These are phyloP conservation scores for Ophiosphaerella herpotricha DNA, from an alignment of 2,329 filamentous ascomycete species.

Conservation along the genomic window DNA sequence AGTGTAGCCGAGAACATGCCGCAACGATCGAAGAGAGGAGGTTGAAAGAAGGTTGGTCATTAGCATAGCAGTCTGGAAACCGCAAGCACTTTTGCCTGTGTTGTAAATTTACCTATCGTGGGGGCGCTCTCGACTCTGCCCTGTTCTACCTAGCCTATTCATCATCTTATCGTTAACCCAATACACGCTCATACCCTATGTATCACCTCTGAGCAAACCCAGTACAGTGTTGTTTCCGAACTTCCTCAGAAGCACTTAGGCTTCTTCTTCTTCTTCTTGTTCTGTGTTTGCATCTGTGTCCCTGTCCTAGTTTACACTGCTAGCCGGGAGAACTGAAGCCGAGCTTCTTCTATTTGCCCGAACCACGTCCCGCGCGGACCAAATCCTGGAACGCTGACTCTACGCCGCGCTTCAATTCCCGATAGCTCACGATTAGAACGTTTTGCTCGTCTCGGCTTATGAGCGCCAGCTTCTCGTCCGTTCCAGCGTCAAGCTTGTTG, in stretches of 20 bases:
- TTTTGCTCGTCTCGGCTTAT: conserved; percentile 90
- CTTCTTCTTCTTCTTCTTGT: too few relatives aligned
- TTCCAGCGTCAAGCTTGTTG: conserved; percentile 90
- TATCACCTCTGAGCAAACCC: background rate
- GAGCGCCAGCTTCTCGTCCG: conserved; percentile 82
- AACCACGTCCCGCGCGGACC: conserved; percentile 37
- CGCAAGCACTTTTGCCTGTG: conserved; percentile 1
- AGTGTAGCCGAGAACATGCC: conserved; percentile 2
- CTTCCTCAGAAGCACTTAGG: background rate
- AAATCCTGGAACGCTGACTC: conserved; percentile 66
- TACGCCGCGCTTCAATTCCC: conserved; percentile 74
- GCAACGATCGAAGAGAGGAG: background rate
- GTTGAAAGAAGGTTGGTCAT: background rate
- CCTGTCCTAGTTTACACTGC: background rate
- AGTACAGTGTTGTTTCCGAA: background rate
- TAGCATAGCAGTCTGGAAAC: background rate
- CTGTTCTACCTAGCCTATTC: background rate
- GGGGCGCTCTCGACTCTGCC: background rate
- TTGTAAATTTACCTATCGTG: conserved; percentile 1
- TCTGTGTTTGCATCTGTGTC: background rate
- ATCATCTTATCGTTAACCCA: background rate
- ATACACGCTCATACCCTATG: background rate
- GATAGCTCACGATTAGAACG: conserved; percentile 85
- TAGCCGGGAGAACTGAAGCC: conserved; percentile 13
- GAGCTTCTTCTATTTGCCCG: conserved; percentile 32